Percentiles rank a stretch among this genome's conserved stretches.
phyloP scores from a whole-genome alignment of 2,329 filamentous ascomycete species.

The Trichoderma oligosporum region DNA sequence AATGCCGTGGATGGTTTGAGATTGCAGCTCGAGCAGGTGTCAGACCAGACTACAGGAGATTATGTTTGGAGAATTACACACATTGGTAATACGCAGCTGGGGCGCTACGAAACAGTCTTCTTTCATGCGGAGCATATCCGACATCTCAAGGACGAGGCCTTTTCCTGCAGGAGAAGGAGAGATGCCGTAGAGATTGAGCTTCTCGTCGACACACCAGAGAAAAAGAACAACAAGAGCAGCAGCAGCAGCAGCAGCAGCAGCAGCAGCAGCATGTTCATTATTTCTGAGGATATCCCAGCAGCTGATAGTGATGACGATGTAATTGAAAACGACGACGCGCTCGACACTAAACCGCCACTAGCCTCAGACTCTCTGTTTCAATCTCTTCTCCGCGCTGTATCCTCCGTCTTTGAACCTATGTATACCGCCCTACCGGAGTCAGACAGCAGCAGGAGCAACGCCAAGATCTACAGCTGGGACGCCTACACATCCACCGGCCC shows the following conservation, averaged over 20 bases:
- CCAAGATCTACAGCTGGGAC: conserved; percentile 47
- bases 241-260: no score
- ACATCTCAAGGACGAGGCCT: conserved; percentile 77
- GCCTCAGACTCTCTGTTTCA: conserved; percentile 43
- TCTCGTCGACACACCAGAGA: conserved; percentile 35
- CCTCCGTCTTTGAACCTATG: conserved; percentile 42
- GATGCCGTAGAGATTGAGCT: conserved; percentile 71
- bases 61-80: conserved; percentile 69
- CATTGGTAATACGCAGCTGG: conserved; percentile 75
- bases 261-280: conserved; percentile 10
- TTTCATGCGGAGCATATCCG: conserved; percentile 72
- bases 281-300: background rate
- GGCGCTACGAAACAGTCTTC: conserved; percentile 82
- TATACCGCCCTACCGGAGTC: conserved; percentile 30
- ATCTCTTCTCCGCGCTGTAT: conserved; percentile 45
- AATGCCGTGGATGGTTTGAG: conserved; percentile 54
- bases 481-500: conserved; percentile 51
- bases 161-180: conserved; percentile 71
- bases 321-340: conserved; percentile 1
- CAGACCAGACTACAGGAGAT: conserved; percentile 41
- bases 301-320: background rate
- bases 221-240: conserved; percentile 27
- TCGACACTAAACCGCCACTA: conserved; percentile 18
- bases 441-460: conserved; percentile 26
- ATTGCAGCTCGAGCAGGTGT: conserved; percentile 65